These are phyloP conservation scores for Lichtheimia hyalospora DNA, from an alignment of 371 early-diverging fungal species.

Conservation along the genomic window DNA sequence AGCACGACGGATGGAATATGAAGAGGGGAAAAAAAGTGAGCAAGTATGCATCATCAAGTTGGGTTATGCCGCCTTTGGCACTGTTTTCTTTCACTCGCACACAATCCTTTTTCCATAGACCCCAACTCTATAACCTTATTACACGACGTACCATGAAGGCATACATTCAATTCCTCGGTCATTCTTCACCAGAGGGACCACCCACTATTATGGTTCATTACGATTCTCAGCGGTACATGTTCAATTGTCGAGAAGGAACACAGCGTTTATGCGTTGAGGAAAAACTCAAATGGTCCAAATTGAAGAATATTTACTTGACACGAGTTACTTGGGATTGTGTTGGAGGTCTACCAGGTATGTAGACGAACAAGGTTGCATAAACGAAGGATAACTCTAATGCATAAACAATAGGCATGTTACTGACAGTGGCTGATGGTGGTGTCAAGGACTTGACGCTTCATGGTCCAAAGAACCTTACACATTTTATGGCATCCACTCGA, in stretches of 20 bases:
- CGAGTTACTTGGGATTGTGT: constrained; percentile 77
- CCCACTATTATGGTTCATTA: constrained; percentile 81
- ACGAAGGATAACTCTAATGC: too few species aligned
- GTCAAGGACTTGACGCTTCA: constrained; percentile 55
- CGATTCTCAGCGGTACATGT: constrained; percentile 82
- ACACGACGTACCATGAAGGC: constrained; percentile 68
- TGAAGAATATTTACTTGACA: constrained; percentile 79
- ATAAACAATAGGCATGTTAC: constrained; percentile 70
- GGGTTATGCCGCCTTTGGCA: background rate
- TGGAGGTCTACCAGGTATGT: constrained; percentile 89
- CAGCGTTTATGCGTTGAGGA: constrained; percentile 87
- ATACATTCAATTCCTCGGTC: constrained; percentile 74
- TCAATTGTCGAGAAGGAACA: constrained; percentile 94
- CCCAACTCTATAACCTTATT: background rate
- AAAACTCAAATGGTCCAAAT: constrained; percentile 63
- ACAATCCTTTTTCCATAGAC: too few species aligned
- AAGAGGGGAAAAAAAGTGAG: too few species aligned
- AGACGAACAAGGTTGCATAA: background rate
- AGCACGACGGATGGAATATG: too few species aligned
- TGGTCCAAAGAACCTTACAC: constrained; percentile 79
- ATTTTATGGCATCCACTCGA: constrained; percentile 80
- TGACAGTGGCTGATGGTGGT: constrained; percentile 86
- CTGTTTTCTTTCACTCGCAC: background rate
- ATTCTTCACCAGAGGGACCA: constrained; percentile 66
- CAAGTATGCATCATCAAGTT: too few species aligned